Evolutionary conservation across 2,329 filamentous ascomycete species (phyloP).

Genomic region (Helotiales sp.): DNA sequence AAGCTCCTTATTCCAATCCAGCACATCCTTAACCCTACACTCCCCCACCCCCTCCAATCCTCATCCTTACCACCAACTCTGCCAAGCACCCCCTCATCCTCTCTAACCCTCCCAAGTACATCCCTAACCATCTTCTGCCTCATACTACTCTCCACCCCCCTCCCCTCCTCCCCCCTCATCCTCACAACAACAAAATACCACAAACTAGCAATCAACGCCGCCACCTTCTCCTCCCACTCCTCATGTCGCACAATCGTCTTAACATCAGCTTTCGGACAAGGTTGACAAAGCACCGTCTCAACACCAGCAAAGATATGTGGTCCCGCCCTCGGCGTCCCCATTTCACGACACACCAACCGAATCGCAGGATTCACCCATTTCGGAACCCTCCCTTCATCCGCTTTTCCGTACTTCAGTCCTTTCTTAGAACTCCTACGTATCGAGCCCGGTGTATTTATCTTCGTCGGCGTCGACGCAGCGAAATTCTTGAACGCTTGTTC

Average conservation of each 20-base stretch:
- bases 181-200: constrained; percentile 60
- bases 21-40: constrained; percentile 54
- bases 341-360: constrained; percentile 62
- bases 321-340: constrained; percentile 61
- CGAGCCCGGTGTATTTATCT: constrained; percentile 21
- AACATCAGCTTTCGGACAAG: constrained; percentile 11
- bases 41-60: constrained; percentile 52
- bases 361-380: constrained; percentile 71
- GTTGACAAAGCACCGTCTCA: constrained; percentile 47
- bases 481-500: constrained; percentile 40
- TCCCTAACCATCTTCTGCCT: constrained; percentile 49
- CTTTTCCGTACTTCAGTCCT: constrained; percentile 22
- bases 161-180: constrained; percentile 37
- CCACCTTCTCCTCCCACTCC: constrained; percentile 40
- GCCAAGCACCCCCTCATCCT: constrained; percentile 41
- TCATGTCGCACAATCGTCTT: neutral
- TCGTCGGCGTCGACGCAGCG: neutral
- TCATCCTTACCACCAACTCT: constrained; percentile 46
- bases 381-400: constrained; percentile 42
- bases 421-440: constrained; percentile 29
- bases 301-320: constrained; percentile 76
- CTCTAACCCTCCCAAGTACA: constrained; percentile 40
- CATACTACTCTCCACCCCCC: constrained; percentile 46
- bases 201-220: constrained; percentile 58
- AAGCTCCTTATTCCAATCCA: constrained; percentile 60